Conservation (phyloP, 169 alveolate genomes). For the Cryptosporidium meleagridis region DNA sequence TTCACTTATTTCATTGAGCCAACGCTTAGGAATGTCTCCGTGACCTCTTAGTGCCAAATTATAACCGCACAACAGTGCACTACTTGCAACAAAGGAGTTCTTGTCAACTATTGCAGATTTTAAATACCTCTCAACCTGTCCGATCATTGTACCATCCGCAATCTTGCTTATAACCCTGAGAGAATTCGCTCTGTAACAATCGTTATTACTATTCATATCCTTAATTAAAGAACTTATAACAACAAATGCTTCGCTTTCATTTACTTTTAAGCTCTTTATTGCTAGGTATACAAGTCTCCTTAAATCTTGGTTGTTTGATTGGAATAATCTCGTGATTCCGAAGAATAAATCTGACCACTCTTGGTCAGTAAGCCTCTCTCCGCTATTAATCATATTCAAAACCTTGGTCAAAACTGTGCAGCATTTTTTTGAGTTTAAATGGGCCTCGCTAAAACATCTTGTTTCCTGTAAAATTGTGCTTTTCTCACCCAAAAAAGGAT, state of each 20-base stretch:
- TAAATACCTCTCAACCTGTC: slow-evolving; percentile 94
- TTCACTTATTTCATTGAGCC: slow-evolving; percentile 88
- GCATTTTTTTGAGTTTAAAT: slow-evolving; percentile 86
- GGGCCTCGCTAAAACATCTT: slow-evolving; percentile 87
- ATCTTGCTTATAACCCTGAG: slow-evolving; percentile 94
- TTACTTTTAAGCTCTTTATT: slow-evolving; percentile 91
- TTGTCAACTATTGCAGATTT: slow-evolving; percentile 93
- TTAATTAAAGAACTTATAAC: slow-evolving; percentile 95
- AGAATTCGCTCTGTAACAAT: slow-evolving; percentile 94
- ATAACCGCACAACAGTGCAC: slow-evolving; percentile 93
- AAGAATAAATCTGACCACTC: slow-evolving; percentile 93
- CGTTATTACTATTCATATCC: slow-evolving; percentile 93
- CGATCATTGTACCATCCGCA: slow-evolving; percentile 92
- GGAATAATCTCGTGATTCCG: slow-evolving; percentile 94
- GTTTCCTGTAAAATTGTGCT: slow-evolving; percentile 89
- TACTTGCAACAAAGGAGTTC: slow-evolving; percentile 91
- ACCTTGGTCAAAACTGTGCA: slow-evolving; percentile 86
- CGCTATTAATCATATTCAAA: slow-evolving; percentile 85
- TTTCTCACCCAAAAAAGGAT: slow-evolving; percentile 83
- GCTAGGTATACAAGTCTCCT: slow-evolving; percentile 92
- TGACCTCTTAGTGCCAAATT: slow-evolving; percentile 88
- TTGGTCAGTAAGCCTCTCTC: slow-evolving; percentile 87
- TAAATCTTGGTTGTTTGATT: slow-evolving; percentile 88
- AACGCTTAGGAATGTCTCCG: slow-evolving; percentile 90
- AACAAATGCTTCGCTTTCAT: slow-evolving; percentile 92